phyloP scores from a whole-genome alignment of 148 eudicot species.

The Pharnaceum exiguum region DNA sequence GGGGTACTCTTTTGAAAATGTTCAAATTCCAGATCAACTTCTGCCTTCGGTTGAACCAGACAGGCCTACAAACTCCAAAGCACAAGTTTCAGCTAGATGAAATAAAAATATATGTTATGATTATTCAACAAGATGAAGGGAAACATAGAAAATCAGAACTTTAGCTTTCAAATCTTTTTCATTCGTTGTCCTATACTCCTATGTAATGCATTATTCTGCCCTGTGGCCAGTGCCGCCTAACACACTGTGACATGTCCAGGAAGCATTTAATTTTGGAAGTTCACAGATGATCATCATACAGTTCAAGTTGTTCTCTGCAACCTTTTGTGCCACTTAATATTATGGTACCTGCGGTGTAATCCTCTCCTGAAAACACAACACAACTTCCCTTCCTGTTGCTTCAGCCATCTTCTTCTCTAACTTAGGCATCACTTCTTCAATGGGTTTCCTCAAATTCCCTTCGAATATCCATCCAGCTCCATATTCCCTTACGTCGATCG shows the following conservation, averaged over 20 bases:
- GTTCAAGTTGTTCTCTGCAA: too few relatives aligned
- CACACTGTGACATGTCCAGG: too few relatives aligned
- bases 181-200: too few relatives aligned
- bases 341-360: slow-evolving; percentile 66
- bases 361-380: slow-evolving; percentile 93
- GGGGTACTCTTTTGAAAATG: slow-evolving; percentile 69
- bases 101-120: background rate
- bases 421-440: slow-evolving; percentile 83
- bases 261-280: too few relatives aligned
- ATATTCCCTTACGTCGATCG: slow-evolving; percentile 88
- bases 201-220: too few relatives aligned
- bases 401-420: slow-evolving; percentile 79
- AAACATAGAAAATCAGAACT: background rate
- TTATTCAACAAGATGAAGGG: background rate
- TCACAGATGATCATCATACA: background rate
- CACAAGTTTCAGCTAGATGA: background rate
- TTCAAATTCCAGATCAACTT: slow-evolving; percentile 92
- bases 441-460: slow-evolving; percentile 84
- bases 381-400: slow-evolving; percentile 85
- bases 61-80: slow-evolving; percentile 73
- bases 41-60: slow-evolving; percentile 91
- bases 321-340: too few relatives aligned
- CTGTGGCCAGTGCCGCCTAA: too few relatives aligned
- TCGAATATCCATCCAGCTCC: slow-evolving; percentile 95
- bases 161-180: too few relatives aligned